Evolutionary conservation across 257 asterid species (phyloP).

Genomic region (Capsicum baccatum): DNA sequence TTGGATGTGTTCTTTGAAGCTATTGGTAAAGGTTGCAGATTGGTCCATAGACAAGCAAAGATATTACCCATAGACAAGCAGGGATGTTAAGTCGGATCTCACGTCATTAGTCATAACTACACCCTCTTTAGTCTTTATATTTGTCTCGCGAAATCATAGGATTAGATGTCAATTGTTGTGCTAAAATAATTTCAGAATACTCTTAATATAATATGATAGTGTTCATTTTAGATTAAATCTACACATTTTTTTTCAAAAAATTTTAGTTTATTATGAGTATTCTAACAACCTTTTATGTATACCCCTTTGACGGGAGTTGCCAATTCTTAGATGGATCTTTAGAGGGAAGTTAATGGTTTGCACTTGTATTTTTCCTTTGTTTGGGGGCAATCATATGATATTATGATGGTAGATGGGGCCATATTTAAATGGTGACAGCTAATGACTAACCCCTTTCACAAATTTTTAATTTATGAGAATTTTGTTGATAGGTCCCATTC

Average conservation of each 20-base stretch:
- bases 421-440: slow-evolving; percentile 33
- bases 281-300: neutral
- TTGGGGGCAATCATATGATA: slow-evolving; percentile 27
- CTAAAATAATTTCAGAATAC: no score
- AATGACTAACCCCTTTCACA: slow-evolving; percentile 17
- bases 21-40: neutral
- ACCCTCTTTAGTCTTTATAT: no score
- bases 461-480: neutral
- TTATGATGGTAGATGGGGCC: slow-evolving; percentile 31
- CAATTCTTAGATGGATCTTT: neutral
- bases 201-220: no score
- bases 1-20: neutral
- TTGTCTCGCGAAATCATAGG: no score
- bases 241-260: no score
- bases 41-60: neutral
- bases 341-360: neutral
- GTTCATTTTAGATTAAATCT: neutral
- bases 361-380: neutral
- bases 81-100: no score
- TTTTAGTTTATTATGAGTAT: neutral
- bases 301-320: neutral
- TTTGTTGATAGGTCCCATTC: slow-evolving; percentile 30
- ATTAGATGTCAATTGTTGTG: no score
- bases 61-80: no score
- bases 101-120: no score